A percentile compares a stretch with the other conserved stretches of the same genome.
phyloP scores from a whole-genome alignment of 208 protist genomes.

The Leishmania martiniquensis region DNA sequence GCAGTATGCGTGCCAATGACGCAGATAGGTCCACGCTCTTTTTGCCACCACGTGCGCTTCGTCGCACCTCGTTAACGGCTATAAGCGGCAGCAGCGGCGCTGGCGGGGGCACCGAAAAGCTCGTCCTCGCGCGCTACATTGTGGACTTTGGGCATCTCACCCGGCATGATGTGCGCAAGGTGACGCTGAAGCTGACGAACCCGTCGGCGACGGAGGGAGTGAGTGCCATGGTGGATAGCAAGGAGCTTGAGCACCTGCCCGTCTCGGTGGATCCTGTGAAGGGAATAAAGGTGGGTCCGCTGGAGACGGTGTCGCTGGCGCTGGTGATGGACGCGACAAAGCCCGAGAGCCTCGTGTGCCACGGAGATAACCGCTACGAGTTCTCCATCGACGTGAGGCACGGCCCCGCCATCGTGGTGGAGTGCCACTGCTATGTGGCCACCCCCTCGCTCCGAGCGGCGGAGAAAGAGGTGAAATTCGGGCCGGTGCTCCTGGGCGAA shows the following conservation, averaged over 20 bases:
- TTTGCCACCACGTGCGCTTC: slow-evolving; percentile 37
- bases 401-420: slow-evolving; percentile 84
- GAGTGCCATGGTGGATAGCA: slow-evolving; percentile 80
- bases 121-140: slow-evolving; percentile 86
- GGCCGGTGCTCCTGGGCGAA: slow-evolving; percentile 82
- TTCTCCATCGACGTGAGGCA: slow-evolving; percentile 86
- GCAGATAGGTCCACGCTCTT: slow-evolving; percentile 10
- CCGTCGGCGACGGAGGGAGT: slow-evolving; percentile 62
- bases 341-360: slow-evolving; percentile 35
- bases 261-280: slow-evolving; percentile 82
- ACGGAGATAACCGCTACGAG: slow-evolving; percentile 73
- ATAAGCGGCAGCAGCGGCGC: slow-evolving; percentile 13
- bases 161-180: slow-evolving; percentile 76
- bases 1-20: neutral
- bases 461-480: slow-evolving; percentile 86
- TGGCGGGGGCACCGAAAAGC: slow-evolving; percentile 34
- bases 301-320: slow-evolving; percentile 49
- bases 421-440: slow-evolving; percentile 91
- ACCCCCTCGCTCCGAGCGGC: slow-evolving; percentile 83
- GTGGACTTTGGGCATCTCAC: slow-evolving; percentile 96
- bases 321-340: slow-evolving; percentile 56
- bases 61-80: slow-evolving; percentile 56
- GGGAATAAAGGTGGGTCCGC: slow-evolving; percentile 61
- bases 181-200: slow-evolving; percentile 87
- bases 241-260: slow-evolving; percentile 56